Evolutionary conservation across 139 green algal species (phyloP), one percentile per base, ranked within the genome.

Genomic region (Marvania coccoides): DNA sequence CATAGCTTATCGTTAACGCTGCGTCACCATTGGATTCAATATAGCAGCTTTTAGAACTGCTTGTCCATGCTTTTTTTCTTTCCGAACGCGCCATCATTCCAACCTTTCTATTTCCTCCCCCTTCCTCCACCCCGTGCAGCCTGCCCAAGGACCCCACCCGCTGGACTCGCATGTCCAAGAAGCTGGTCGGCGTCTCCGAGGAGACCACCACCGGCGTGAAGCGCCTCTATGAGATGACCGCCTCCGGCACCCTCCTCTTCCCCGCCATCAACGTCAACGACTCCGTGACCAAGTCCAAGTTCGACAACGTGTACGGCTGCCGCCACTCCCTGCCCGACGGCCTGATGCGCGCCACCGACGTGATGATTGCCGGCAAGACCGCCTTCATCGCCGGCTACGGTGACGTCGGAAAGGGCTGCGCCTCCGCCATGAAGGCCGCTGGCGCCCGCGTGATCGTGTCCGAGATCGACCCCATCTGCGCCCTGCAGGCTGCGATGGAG

Each of bases 201-300:
- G 95, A 99, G 90, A 99, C 95, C 54, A 99, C 95, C 68, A 99
- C 95, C 9, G 95, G 95, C 47, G 95, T 99, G 24, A 99, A 99
- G 92, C 81, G 95, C 54, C 79, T 99, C 75, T 99, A 99, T 71
- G 93, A 98, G 87, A 99, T 99, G 95, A 81, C 63, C 19, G 62
- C 70, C 35, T 31, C 15, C 42, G 88, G 87, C 71, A 82, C 81
- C 2, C 87, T 99, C 57, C 83, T 99, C 61, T 97, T 99, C 90
- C 95, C 95, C 13, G 95, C 93, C 79, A 99, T 99, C 89, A 99
- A 99, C 77, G 95, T 99, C 62, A 99, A 99, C 84, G 95, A 99
- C 91, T 95, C 87, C 5, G 95, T 99, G 28, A 99, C 95, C 77
- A 99, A 99, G 89, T 97, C 88, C 83, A 99, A 99, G 88, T 99